Evolutionary conservation across 768 basidiomycete species (phyloP).

Genomic region (Pisolithus orientalis): DNA sequence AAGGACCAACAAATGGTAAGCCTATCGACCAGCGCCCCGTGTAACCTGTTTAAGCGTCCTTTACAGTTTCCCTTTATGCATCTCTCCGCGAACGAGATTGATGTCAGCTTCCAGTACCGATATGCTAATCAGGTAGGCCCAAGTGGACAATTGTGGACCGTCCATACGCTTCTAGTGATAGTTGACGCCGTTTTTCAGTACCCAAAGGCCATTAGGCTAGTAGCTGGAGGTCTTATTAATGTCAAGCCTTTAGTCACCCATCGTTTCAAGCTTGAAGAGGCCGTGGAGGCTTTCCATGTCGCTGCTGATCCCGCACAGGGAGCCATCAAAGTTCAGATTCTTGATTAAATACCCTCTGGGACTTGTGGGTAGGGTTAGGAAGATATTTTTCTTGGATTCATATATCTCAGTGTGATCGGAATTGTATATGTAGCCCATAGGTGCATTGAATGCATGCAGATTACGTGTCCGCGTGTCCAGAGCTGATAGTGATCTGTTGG

Average conservation of each 20-base stretch:
- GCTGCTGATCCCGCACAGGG: slow-evolving; percentile 63
- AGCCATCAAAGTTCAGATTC: slow-evolving; percentile 65
- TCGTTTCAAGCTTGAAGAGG: slow-evolving; percentile 63
- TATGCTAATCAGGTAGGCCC: slow-evolving; percentile 52
- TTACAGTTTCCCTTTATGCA: slow-evolving; percentile 67
- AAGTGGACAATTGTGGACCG: background rate
- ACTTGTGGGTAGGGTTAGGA: no score
- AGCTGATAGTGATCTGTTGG: no score
- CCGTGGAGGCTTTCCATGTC: slow-evolving; percentile 72
- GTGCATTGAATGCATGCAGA: no score
- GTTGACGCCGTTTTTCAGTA: slow-evolving; percentile 38
- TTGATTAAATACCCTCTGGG: slow-evolving; percentile 30
- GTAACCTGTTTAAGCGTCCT: background rate
- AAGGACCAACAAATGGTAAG: slow-evolving; percentile 54
- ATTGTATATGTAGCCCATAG: no score
- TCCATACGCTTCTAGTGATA: background rate
- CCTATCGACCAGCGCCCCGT: background rate
- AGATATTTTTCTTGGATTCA: no score
- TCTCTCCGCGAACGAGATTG: slow-evolving; percentile 63
- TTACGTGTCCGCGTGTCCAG: no score
- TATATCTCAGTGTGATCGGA: no score
- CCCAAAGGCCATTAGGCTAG: slow-evolving; percentile 77
- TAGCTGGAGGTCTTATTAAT: slow-evolving; percentile 68
- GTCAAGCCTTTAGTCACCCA: slow-evolving; percentile 80
- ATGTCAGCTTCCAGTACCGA: slow-evolving; percentile 62